phyloP scores from a whole-genome alignment of 1,139 yeast species.

The Oligophagozyma castellii region DNA sequence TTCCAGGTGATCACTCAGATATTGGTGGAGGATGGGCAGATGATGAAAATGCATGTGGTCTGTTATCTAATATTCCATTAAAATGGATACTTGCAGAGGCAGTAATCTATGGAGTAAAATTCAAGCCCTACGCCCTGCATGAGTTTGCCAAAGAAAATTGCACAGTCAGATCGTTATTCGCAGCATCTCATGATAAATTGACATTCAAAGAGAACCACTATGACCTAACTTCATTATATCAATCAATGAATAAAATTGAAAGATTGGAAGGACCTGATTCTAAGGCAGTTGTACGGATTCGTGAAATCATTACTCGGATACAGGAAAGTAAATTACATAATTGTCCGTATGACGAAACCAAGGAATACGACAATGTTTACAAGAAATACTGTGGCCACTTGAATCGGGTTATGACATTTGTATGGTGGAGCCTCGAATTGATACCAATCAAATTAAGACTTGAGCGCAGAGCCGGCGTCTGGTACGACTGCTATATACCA shows the following conservation, averaged over 20 bases:
- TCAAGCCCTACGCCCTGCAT: constrained; percentile 29
- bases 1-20: constrained; percentile 56
- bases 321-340: too few species aligned
- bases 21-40: constrained; percentile 50
- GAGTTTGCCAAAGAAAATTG: constrained; percentile 30
- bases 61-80: constrained; percentile 33
- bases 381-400: constrained; percentile 7
- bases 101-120: constrained; percentile 33
- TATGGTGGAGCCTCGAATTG: constrained; percentile 53
- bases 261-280: neutral
- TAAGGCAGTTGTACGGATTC: neutral
- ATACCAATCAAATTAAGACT: constrained; percentile 40
- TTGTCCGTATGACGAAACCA: too few species aligned
- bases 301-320: neutral
- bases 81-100: constrained; percentile 50
- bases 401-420: constrained; percentile 6
- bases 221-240: neutral
- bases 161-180: constrained; percentile 28
- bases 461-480: constrained; percentile 33
- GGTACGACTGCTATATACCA: constrained; percentile 37
- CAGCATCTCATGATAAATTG: constrained; percentile 37
- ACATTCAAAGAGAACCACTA: constrained; percentile 8
- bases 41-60: constrained; percentile 27
- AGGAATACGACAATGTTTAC: constrained; percentile 7
- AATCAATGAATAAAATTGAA: neutral